Conservation (phyloP, 805 yeast genomes). For the Starmera dryadoides region DNA sequence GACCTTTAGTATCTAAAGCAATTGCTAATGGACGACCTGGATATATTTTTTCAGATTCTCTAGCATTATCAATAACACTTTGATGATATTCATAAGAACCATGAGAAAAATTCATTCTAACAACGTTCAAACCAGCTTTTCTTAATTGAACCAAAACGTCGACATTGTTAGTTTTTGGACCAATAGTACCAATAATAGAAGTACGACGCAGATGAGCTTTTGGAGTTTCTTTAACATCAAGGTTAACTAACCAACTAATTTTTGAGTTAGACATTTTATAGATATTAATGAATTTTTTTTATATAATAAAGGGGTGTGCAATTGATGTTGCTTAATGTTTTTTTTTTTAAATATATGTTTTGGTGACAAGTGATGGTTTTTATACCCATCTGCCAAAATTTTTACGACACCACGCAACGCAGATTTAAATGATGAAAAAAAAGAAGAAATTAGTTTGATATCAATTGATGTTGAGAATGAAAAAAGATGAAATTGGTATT, state of each 20-base stretch:
- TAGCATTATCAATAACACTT: conserved; percentile 91
- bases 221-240: conserved; percentile 20
- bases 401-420: background rate
- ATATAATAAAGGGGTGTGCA: no score
- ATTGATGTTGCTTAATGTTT: no score
- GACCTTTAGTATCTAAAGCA: conserved; percentile 99
- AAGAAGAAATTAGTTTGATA: background rate
- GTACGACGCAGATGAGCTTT: conserved; percentile 56
- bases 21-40: conserved; percentile 97
- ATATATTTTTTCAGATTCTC: conserved; percentile 84
- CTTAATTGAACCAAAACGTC: conserved; percentile 81
- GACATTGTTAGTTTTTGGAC: conserved; percentile 93
- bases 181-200: conserved; percentile 97
- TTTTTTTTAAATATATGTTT: no score
- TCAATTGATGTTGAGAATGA: no score
- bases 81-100: conserved; percentile 98
- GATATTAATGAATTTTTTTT: background rate
- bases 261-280: conserved; percentile 14
- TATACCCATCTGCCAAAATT: no score
- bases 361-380: no score
- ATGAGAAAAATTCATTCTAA: conserved; percentile 98
- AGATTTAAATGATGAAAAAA: background rate
- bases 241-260: conserved; percentile 21
- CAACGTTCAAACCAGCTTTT: conserved; percentile 96
- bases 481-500: no score